Evolutionary conservation across 345 rosid species (phyloP), one percentile per base, ranked within the genome.

Genomic region (Syzygium grande): DNA sequence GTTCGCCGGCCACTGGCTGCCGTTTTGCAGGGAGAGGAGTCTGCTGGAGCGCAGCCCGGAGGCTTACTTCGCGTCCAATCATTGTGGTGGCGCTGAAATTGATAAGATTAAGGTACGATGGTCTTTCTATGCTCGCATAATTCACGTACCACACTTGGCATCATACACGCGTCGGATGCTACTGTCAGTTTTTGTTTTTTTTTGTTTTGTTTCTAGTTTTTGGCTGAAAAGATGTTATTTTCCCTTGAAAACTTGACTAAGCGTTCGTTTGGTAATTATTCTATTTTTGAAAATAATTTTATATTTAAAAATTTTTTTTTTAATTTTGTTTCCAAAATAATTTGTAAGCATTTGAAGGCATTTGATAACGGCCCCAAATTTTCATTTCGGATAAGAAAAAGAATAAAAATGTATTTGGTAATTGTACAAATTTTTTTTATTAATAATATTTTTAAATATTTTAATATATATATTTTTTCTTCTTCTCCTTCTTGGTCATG

Each of bases 1-100:
- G 89, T 97, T 96, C 86, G 97, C 98, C 14, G 84, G 89, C 21
- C 88, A 90, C 85, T 97, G 99, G 98, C 46, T 97, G 58, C 96
- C 99, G 0, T 97, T 92, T 90, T 96, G 97, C 53, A 89, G 92
- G 90, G 83, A 90, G 55, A 91, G 91, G 30, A 88, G 92, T 46
- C 21, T 93, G 51, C 13, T 90, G 59, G 94, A 92, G 79, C 91
- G 96, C 52, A 92, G 90, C 46, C 99, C 98, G 3, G 87, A 92
- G 83, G 94, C 91, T 23, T 95, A 91, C 86, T 96, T 97, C 86
- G 85, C 90, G 30, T 91, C 96, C 7, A 79, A 88, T 14, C 43
- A 43, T 87, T 7, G 78, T 68, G 10, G 59, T 54, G 83, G 41
- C 53, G 77, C 90, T 2, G 95, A 93, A 34, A 51, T 89, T 27